Evolutionary conservation across 805 yeast species (phyloP).

Genomic region (Clavispora carvajalis): DNA sequence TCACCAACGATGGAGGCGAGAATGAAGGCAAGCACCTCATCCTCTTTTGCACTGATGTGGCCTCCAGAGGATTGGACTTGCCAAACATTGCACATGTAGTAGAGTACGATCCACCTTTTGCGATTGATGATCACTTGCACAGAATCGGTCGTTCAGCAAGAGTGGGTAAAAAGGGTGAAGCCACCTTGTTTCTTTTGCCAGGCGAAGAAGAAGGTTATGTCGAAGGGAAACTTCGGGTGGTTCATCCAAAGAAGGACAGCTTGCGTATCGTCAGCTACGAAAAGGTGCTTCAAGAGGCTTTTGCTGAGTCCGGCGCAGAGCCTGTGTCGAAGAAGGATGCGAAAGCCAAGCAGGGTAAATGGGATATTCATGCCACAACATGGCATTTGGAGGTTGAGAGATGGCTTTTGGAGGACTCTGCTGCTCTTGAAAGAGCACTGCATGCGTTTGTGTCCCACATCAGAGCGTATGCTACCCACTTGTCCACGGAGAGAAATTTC

Average conservation of each 20-base stretch:
- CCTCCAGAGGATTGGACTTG: slow-evolving; percentile 92
- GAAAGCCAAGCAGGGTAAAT: slow-evolving; percentile 42
- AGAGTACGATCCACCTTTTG: slow-evolving; percentile 93
- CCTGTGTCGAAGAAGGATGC: slow-evolving; percentile 32
- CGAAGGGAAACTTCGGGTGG: slow-evolving; percentile 41
- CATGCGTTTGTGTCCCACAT: slow-evolving; percentile 84
- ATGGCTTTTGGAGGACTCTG: slow-evolving; percentile 69
- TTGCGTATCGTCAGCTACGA: slow-evolving; percentile 34
- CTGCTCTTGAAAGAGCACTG: slow-evolving; percentile 60
- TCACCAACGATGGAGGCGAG: slow-evolving; percentile 38
- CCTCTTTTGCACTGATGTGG: slow-evolving; percentile 94
- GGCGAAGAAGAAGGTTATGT: slow-evolving; percentile 84
- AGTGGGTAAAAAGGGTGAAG: slow-evolving; percentile 83
- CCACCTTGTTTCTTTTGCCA: slow-evolving; percentile 77
- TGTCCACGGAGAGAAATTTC: slow-evolving; percentile 67
- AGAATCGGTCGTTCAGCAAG: slow-evolving; percentile 98
- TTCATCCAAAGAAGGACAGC: slow-evolving; percentile 35
- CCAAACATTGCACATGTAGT: slow-evolving; percentile 81
- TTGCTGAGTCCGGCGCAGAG: slow-evolving; percentile 37
- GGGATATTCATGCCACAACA: slow-evolving; percentile 95
- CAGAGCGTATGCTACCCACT: slow-evolving; percentile 94
- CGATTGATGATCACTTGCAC: slow-evolving; percentile 91
- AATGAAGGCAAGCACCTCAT: slow-evolving; percentile 48
- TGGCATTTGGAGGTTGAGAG: slow-evolving; percentile 92
- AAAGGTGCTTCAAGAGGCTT: slow-evolving; percentile 25